A percentile compares a stretch with the other conserved stretches of the same genome.
phyloP scores from a whole-genome alignment of 768 basidiomycete genomes.

The Cystofilobasidium capitatum region DNA sequence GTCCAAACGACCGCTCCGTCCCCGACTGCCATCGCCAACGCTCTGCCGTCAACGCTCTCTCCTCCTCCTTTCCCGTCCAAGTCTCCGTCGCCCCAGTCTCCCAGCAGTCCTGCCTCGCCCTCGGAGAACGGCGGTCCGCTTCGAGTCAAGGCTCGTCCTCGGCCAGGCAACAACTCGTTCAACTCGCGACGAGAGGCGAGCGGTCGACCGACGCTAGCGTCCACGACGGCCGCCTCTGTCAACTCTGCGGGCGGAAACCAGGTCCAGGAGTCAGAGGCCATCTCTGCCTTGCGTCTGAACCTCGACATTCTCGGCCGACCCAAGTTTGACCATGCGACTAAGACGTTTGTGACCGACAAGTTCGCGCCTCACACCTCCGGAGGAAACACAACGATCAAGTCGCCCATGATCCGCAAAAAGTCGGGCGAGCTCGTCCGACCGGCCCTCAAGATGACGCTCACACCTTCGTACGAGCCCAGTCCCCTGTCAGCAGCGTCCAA shows the following conservation, averaged over 20 bases:
- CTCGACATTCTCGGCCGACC: conserved; percentile 25
- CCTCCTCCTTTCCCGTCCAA: neutral
- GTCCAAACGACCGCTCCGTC: conserved; percentile 14
- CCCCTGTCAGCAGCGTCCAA: conserved; percentile 19
- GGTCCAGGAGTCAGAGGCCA: neutral
- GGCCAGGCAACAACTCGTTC: conserved; percentile 15
- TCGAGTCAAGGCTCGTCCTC: neutral
- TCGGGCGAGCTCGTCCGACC: conserved; percentile 88
- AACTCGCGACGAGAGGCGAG: conserved; percentile 14
- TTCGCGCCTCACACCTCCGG: conserved; percentile 10
- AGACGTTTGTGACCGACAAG: conserved; percentile 17
- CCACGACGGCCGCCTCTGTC: conserved; percentile 1
- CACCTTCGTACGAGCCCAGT: conserved; percentile 22
- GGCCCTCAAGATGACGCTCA: conserved; percentile 56
- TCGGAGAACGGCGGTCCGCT: neutral
- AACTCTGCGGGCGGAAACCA: neutral
- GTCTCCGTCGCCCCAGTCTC: neutral
- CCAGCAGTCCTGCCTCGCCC: neutral
- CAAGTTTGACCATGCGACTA: conserved; percentile 14
- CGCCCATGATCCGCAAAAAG: conserved; percentile 71
- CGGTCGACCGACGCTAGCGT: conserved; percentile 20
- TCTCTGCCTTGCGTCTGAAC: conserved; percentile 18
- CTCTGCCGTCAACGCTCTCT: conserved; percentile 1
- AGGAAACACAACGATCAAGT: neutral
- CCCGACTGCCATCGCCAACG: neutral